Evolutionary conservation across 495 filamentous ascomycete species (phyloP).

Genomic region (Xylaria grammica): DNA sequence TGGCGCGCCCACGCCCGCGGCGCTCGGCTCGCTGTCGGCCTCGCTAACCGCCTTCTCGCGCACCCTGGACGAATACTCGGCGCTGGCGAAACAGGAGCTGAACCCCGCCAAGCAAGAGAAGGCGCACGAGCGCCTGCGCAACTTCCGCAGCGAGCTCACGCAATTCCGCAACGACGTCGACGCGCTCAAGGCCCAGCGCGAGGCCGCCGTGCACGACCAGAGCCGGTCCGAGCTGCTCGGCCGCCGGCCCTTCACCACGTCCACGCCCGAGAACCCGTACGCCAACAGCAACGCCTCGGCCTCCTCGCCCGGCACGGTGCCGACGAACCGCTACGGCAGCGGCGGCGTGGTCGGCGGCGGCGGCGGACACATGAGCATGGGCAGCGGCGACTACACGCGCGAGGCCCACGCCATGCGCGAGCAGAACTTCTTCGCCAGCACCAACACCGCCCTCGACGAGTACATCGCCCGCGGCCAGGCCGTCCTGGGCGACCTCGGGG

Average conservation of each 20-base stretch:
- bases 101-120: constrained; percentile 89
- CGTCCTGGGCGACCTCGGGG: constrained; percentile 83
- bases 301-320: constrained; percentile 29
- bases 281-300: constrained; percentile 54
- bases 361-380: constrained; percentile 56
- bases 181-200: constrained; percentile 71
- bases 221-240: constrained; percentile 87
- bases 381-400: constrained; percentile 64
- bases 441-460: constrained; percentile 85
- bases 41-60: constrained; percentile 87
- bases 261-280: constrained; percentile 96
- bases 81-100: constrained; percentile 83
- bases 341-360: constrained; percentile 43
- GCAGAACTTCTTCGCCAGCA: constrained; percentile 80
- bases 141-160: constrained; percentile 79
- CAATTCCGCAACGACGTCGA: constrained; percentile 82
- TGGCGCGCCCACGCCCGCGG: constrained; percentile 39
- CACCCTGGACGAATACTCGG: constrained; percentile 91
- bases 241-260: constrained; percentile 81
- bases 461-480: constrained; percentile 90
- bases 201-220: constrained; percentile 73
- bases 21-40: constrained; percentile 62
- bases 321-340: constrained; percentile 39
- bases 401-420: constrained; percentile 89
- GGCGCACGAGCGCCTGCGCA: constrained; percentile 81